These are phyloP conservation scores for Phlebiopsis flavidoalba DNA, from an alignment of 768 basidiomycete genomes.

Conservation along the genomic window DNA sequence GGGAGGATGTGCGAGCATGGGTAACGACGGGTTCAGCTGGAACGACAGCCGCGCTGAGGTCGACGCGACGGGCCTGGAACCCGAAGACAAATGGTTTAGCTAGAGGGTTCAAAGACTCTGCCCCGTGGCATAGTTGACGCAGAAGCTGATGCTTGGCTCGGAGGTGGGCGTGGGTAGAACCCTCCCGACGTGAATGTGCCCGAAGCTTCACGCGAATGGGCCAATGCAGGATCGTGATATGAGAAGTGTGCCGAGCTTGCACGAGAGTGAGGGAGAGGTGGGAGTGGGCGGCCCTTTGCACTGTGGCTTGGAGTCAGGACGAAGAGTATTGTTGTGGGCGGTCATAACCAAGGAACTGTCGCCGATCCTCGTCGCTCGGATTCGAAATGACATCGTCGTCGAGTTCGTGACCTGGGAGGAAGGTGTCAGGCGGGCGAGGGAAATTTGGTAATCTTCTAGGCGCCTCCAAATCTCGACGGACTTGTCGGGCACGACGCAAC, in stretches of 20 bases:
- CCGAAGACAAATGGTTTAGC: slow-evolving; percentile 87
- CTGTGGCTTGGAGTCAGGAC: slow-evolving; percentile 40
- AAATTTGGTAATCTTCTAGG: slow-evolving; percentile 76
- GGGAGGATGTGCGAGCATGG: slow-evolving; percentile 38
- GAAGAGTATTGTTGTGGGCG: slow-evolving; percentile 19
- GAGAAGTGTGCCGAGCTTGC: slow-evolving; percentile 58
- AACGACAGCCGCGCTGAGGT: slow-evolving; percentile 30
- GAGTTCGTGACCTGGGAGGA: slow-evolving; percentile 24
- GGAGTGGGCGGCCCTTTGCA: slow-evolving; percentile 45
- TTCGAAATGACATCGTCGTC: slow-evolving; percentile 78
- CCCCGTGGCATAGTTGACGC: slow-evolving; percentile 13
- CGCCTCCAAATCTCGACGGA: slow-evolving; percentile 42
- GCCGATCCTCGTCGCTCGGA: slow-evolving; percentile 69
- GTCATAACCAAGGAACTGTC: slow-evolving; percentile 5
- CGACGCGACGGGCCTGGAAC: slow-evolving; percentile 27
- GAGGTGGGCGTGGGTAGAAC: slow-evolving; percentile 15
- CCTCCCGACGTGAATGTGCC: slow-evolving; percentile 32
- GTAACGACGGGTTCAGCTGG: slow-evolving; percentile 1
- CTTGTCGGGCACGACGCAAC: slow-evolving; percentile 39
- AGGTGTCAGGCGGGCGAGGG: slow-evolving; percentile 64
- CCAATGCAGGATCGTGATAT: slow-evolving; percentile 51
- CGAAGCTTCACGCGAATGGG: slow-evolving; percentile 53
- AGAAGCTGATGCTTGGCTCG: slow-evolving; percentile 6
- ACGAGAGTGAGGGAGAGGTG: slow-evolving; percentile 62
- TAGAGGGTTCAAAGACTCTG: slow-evolving; percentile 58